Percentiles rank a stretch among this genome's conserved stretches.
Conservation (phyloP, 495 filamentous ascomycete species). For the Cercophora sp. region DNA sequence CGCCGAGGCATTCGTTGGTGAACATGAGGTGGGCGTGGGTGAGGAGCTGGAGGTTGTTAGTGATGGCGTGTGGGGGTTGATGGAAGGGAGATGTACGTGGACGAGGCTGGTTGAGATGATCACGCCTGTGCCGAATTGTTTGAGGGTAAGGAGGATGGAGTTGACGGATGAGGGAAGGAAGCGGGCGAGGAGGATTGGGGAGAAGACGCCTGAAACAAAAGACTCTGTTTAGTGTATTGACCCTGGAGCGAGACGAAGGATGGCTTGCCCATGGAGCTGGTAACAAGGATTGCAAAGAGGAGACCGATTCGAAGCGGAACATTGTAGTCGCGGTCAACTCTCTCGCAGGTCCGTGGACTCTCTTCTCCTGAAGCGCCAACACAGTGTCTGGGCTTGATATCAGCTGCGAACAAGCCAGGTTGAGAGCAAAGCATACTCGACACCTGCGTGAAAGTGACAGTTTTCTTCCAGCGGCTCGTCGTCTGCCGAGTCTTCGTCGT, state of each 20-base stretch:
- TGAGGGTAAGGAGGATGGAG: conserved; percentile 46
- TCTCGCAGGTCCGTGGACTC: neutral
- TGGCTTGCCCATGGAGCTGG: conserved; percentile 27
- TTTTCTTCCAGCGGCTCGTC: conserved; percentile 10
- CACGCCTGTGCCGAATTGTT: conserved; percentile 74
- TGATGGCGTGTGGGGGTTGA: neutral
- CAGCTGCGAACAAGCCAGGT: neutral
- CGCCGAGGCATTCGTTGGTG: conserved; percentile 56
- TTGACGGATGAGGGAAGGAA: conserved; percentile 18
- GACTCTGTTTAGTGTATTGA: neutral
- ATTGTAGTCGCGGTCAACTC: conserved; percentile 35
- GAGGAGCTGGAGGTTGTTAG: conserved; percentile 44
- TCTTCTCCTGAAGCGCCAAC: neutral
- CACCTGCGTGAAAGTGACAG: conserved; percentile 10
- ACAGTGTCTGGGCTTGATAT: conserved; percentile 36
- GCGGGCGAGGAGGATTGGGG: conserved; percentile 38
- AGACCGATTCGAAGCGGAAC: conserved; percentile 54
- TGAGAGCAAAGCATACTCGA: neutral
- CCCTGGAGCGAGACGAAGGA: neutral
- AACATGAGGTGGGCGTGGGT: conserved; percentile 64
- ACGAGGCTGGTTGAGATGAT: conserved; percentile 70
- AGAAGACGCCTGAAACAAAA: conserved; percentile 30
- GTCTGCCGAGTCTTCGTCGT: neutral
- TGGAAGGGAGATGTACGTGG: conserved; percentile 43
- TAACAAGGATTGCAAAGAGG: conserved; percentile 55